Evolutionary conservation across 148 eudicot species (phyloP), one percentile per base, ranked within the genome.

Genomic region (Amaranthus hypochondriacus): DNA sequence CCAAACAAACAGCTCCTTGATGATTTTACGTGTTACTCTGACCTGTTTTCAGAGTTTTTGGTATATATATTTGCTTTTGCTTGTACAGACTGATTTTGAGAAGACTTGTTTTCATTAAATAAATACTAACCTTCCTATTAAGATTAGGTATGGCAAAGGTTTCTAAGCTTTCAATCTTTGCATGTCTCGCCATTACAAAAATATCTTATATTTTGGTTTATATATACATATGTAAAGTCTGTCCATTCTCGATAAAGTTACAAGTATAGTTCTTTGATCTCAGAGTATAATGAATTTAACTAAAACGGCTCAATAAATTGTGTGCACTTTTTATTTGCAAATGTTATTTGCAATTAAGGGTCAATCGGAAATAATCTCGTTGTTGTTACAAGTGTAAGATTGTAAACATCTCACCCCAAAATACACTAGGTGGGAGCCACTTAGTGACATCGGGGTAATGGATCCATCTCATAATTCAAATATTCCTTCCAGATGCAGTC

Each of bases 401-500:
- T 28, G 39, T 28, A 28, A 28, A 28, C 39, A 28, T 28, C 39
- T 28, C 39, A 28, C 39, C 39, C 39, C 39, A 28, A 28, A 28
- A 28, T 0, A 28, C 39, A 28, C 39, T 28, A 28, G 39, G 39
- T 28, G 39, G 39, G 39, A 28, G 39, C 39, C 39, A 28, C 39
- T 28, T 28, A 28, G 39, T 28, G 39, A 28, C 39, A 28, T 28
- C 39, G 39, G 39, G 39, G 39, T 28, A 28, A 28, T 28, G 39
- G 39, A 28, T 28, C 28, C 14, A 7, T 13, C 60, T 7, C 9
- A n/a, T 42, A 48, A 51, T 77, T 59, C 59, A 57, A 4, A n/a
- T 53, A 48, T 79, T 70, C 59, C 61, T 54, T 70, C 21, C 74
- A 96, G 99, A 86, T 84, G 94, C 99, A 77, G 91, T 96, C 60